Evolutionary conservation across 1,284 basidiomycete genomes (phyloP).

Genomic region (Puccinia hordei): DNA sequence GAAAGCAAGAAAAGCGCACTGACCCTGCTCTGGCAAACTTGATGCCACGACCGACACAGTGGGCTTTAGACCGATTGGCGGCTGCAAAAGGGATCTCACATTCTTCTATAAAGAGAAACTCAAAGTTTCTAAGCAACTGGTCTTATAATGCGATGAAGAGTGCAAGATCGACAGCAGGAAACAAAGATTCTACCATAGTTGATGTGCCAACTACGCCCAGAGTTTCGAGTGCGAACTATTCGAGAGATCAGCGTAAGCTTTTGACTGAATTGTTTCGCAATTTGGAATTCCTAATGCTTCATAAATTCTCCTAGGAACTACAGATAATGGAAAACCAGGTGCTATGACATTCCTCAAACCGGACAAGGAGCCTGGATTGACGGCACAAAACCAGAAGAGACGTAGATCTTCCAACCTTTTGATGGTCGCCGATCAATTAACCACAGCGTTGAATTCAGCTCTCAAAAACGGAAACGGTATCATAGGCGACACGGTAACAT

Average conservation of each 20-base stretch:
- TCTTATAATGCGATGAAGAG: not conserved
- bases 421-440: conserved; percentile 35
- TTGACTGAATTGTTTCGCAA: not conserved
- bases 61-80: conserved; percentile 52
- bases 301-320: not conserved
- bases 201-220: conserved; percentile 30
- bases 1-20: not conserved
- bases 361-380: conserved; percentile 29
- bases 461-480: conserved; percentile 53
- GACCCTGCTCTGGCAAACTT: not conserved
- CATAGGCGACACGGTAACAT: conserved; percentile 54
- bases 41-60: not conserved
- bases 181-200: conserved; percentile 7
- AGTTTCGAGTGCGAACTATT: not conserved
- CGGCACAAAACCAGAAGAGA: conserved; percentile 50
- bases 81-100: conserved; percentile 46
- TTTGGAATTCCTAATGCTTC: not conserved
- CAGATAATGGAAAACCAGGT: not conserved
- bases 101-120: conserved; percentile 28
- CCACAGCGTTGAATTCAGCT: conserved; percentile 56
- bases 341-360: not conserved
- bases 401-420: conserved; percentile 15
- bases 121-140: conserved; percentile 13
- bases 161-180: not conserved
- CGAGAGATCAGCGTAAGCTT: not conserved